Evolutionary conservation across 345 rosid species (phyloP), one percentile per base, ranked within the genome.

Genomic region (Aurinia saxatilis): DNA sequence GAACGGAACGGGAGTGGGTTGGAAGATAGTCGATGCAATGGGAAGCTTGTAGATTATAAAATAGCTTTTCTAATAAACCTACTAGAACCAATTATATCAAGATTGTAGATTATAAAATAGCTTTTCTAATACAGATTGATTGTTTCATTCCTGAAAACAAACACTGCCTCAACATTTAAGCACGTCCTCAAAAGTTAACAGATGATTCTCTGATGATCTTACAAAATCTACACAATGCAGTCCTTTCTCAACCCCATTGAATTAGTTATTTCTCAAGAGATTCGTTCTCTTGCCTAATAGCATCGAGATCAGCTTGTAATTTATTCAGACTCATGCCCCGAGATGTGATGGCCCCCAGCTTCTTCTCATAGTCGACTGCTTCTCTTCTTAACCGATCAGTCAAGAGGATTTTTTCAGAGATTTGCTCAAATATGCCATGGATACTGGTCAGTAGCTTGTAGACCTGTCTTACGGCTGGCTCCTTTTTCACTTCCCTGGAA

Each of bases 401-500:
- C 33, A 80, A 7, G 41, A 86, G 83, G 47, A 79, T 75, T 78
- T 84, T 86, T 75, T 84, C 88, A 0, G 78, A 71, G 65, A 81
- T 80, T 65, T 84, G 91, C 73, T 80, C 95, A 4, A 91, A 91
- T 45, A 73, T 83, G 44, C 82, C 84, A 17, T 88, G 96, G 37
- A 84, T 73, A 71, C 85, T 82, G 1, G 90, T 77, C 45, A 91
- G 83, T 12, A 78, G 87, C 75, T 78, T 78, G 75, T 84, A 88
- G 19, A 85, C 92, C 72, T 83, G 84, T 50, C 83, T 80, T 27
- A 83, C 79, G 2, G 66, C 80, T 8, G 73, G 72, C 49, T 88
- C 87, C 62, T 81, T 88, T 75, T 82, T 91, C 57, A 87, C 84
- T 75, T 83, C 96, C 77, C 98, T 88, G 85, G 0, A 14, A 49